These are phyloP conservation scores for Saraca asoca DNA, from an alignment of 331 rosid genomes.

Conservation along the genomic window DNA sequence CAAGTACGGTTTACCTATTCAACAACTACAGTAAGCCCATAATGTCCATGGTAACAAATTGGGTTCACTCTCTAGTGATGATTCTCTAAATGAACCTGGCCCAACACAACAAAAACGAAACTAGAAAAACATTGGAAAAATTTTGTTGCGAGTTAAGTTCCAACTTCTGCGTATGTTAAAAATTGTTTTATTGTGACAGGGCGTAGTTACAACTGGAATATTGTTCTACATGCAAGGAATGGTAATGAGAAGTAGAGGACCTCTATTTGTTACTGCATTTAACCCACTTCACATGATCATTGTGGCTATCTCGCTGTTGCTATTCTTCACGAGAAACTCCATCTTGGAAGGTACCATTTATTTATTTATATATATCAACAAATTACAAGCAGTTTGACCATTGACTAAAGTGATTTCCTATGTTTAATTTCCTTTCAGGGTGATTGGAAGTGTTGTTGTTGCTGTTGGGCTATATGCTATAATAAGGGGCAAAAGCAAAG, in stretches of 20 bases:
- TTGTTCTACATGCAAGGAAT: conserved; percentile 51
- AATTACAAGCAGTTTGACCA: too few relatives aligned
- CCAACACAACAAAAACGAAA: too few relatives aligned
- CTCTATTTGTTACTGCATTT: conserved; percentile 59
- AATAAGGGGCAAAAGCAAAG: conserved; percentile 5
- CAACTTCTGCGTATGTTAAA: too few relatives aligned
- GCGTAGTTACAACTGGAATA: conserved; percentile 35
- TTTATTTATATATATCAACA: too few relatives aligned
- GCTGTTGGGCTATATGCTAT: background rate
- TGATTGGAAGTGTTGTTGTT: conserved; percentile 5
- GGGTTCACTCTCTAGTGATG: too few relatives aligned
- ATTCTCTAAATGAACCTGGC: too few relatives aligned
- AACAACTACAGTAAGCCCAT: too few relatives aligned
- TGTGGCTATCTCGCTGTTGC: conserved; percentile 39
- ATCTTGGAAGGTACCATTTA: conserved; percentile 51
- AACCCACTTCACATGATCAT: conserved; percentile 58
- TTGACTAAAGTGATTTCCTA: background rate
- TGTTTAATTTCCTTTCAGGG: background rate
- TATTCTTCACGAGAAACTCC: conserved; percentile 48
- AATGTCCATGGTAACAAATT: too few relatives aligned
- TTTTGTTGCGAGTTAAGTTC: too few relatives aligned
- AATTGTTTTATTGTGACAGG: conserved; percentile 6
- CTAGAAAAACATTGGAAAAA: too few relatives aligned
- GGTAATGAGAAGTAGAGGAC: conserved; percentile 54
- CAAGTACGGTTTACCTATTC: too few relatives aligned